phyloP scores from a whole-genome alignment of 495 filamentous ascomycete species.

The Letharia lupina region DNA sequence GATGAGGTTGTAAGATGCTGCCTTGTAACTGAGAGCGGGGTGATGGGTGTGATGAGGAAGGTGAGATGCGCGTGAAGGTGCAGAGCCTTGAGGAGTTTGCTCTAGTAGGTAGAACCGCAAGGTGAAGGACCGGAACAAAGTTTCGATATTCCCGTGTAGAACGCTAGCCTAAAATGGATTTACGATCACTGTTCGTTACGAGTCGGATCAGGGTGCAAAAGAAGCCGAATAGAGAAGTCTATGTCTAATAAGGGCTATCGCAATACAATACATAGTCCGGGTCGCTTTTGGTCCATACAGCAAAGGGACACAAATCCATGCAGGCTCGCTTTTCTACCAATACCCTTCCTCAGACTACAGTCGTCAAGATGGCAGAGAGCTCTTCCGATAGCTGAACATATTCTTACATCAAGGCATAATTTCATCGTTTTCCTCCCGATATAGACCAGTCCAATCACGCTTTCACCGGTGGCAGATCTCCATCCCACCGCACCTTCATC shows the following conservation, averaged over 20 bases:
- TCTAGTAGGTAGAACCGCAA: not conserved
- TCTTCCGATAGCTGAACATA: not conserved
- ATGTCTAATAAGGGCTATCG: not conserved
- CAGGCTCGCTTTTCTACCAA: not conserved
- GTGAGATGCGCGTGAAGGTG: conserved; percentile 8
- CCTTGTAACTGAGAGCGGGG: not conserved
- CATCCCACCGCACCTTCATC: conserved; percentile 47
- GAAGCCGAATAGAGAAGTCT: not conserved
- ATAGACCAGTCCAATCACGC: not conserved
- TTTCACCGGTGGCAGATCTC: conserved; percentile 28
- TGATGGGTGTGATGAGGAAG: conserved; percentile 7
- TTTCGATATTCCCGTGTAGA: not conserved
- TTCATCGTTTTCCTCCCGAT: not conserved
- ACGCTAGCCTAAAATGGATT: not conserved
- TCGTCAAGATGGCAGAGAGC: not conserved
- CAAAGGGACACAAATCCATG: not conserved
- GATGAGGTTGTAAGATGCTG: conserved; percentile 2
- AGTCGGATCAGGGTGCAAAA: not conserved
- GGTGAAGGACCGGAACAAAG: conserved; percentile 3
- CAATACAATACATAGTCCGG: not conserved
- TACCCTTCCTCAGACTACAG: not conserved
- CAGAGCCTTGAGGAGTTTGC: conserved; percentile 5
- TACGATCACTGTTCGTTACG: not conserved
- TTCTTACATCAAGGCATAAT: not conserved
- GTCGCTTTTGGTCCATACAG: not conserved